Conservation (phyloP, 495 filamentous ascomycete species). For the Trichocladium antarcticum region DNA sequence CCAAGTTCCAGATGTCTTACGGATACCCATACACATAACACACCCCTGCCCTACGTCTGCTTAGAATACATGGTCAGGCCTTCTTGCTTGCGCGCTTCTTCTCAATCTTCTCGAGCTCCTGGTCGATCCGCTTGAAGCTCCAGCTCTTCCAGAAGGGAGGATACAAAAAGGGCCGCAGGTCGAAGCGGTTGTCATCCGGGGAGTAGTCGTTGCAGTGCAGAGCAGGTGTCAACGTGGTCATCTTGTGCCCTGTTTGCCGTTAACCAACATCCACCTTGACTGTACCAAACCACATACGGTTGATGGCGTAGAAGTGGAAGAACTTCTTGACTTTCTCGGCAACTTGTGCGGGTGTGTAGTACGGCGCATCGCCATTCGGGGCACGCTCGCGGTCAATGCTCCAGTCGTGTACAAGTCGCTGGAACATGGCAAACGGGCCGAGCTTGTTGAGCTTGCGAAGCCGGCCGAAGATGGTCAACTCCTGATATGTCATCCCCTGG, state of each 20-base stretch:
- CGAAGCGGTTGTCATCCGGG: constrained; percentile 43
- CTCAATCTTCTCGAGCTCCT: constrained; percentile 26
- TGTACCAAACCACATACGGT: constrained; percentile 2
- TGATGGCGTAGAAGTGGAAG: constrained; percentile 50
- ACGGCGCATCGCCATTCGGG: constrained; percentile 24
- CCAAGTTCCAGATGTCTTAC: no score
- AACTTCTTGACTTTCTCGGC: constrained; percentile 60
- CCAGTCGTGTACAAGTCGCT: constrained; percentile 61
- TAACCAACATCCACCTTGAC: constrained; percentile 22
- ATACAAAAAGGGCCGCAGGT: constrained; percentile 54
- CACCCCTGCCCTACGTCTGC: not conserved
- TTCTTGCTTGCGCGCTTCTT: constrained; percentile 17
- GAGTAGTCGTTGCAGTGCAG: constrained; percentile 30
- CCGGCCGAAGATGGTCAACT: constrained; percentile 30
- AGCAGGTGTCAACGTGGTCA: constrained; percentile 52
- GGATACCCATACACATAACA: not conserved
- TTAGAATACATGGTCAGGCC: not conserved
- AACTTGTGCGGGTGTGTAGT: constrained; percentile 25
- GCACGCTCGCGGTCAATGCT: constrained; percentile 32
- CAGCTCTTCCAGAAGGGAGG: constrained; percentile 38
- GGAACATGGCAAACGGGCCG: constrained; percentile 62
- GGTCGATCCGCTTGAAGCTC: constrained; percentile 46
- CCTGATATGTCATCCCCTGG: constrained; percentile 42
- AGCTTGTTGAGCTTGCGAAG: constrained; percentile 63
- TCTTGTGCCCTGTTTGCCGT: constrained; percentile 44